phyloP scores from a whole-genome alignment of 148 eudicot species.

The Silene conica region DNA sequence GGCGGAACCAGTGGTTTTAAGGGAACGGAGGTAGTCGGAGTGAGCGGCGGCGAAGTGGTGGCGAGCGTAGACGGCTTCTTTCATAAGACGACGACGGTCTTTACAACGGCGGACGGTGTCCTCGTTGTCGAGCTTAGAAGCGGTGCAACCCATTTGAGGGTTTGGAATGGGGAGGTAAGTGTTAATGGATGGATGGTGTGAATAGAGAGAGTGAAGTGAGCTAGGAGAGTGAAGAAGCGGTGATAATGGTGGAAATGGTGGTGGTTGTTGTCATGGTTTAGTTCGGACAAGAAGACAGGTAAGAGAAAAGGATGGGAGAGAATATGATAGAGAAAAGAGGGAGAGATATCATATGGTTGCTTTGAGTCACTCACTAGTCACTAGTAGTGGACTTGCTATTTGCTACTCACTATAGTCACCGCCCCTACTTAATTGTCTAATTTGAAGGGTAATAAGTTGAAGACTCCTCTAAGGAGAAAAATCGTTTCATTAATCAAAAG shows the following conservation, averaged over 20 bases:
- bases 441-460: no score
- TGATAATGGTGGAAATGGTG: background rate
- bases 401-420: background rate
- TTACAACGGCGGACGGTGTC: conserved; percentile 97
- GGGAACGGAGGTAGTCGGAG: conserved; percentile 86
- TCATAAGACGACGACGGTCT: conserved; percentile 82
- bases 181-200: no score
- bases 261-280: background rate
- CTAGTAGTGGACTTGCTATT: background rate
- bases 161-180: background rate
- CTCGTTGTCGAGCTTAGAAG: conserved; percentile 88
- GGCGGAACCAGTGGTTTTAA: conserved; percentile 71
- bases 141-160: conserved; percentile 66
- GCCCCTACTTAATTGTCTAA: no score
- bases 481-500: no score
- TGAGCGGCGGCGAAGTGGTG: conserved; percentile 97
- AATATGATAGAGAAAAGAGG: no score
- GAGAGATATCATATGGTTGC: background rate
- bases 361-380: no score
- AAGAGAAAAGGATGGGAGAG: background rate
- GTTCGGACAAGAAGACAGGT: background rate
- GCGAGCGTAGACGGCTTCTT: conserved; percentile 83
- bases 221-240: background rate
- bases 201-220: background rate
- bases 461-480: no score